phyloP scores from a whole-genome alignment of 495 filamentous ascomycete genomes.

The Astrothelium subdiscretum region DNA sequence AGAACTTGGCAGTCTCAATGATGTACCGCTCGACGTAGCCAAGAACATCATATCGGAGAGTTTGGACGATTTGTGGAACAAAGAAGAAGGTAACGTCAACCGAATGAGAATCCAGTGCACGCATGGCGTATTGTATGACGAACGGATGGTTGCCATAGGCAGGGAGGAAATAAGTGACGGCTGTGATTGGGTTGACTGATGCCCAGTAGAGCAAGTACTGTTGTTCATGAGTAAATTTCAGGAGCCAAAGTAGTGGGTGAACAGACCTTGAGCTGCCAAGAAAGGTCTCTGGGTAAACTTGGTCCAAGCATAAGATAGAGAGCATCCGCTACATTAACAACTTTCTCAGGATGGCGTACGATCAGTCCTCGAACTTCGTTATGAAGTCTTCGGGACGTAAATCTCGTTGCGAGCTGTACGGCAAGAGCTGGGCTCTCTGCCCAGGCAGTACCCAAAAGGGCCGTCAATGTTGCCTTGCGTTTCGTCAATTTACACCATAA shows the following conservation, averaged over 20 bases:
- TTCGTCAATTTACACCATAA: constrained; percentile 5
- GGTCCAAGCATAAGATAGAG: constrained; percentile 70
- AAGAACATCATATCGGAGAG: constrained; percentile 84
- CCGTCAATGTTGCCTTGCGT: constrained; percentile 38
- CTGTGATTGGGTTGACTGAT: constrained; percentile 83
- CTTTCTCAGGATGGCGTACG: constrained; percentile 71
- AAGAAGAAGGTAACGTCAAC: constrained; percentile 98
- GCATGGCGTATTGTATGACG: constrained; percentile 94
- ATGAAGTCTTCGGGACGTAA: constrained; percentile 58
- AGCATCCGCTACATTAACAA: constrained; percentile 63
- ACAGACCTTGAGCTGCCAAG: constrained; percentile 69
- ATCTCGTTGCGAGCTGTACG: constrained; percentile 67
- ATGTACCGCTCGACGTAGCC: constrained; percentile 97
- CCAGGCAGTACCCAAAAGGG: constrained; percentile 74
- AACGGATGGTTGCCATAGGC: constrained; percentile 89
- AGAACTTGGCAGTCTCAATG: constrained; percentile 87
- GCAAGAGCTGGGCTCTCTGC: constrained; percentile 67
- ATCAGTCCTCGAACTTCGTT: constrained; percentile 68
- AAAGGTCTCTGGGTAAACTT: constrained; percentile 63
- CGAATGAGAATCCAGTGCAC: constrained; percentile 81
- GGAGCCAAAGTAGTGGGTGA: not conserved
- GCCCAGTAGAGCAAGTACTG: constrained; percentile 92
- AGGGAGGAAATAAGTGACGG: constrained; percentile 85
- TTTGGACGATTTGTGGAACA: constrained; percentile 94
- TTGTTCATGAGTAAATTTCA: constrained; percentile 25